These are phyloP conservation scores for Ophiostoma sp. DNA, from an alignment of 2,329 filamentous ascomycete species.

Conservation along the genomic window DNA sequence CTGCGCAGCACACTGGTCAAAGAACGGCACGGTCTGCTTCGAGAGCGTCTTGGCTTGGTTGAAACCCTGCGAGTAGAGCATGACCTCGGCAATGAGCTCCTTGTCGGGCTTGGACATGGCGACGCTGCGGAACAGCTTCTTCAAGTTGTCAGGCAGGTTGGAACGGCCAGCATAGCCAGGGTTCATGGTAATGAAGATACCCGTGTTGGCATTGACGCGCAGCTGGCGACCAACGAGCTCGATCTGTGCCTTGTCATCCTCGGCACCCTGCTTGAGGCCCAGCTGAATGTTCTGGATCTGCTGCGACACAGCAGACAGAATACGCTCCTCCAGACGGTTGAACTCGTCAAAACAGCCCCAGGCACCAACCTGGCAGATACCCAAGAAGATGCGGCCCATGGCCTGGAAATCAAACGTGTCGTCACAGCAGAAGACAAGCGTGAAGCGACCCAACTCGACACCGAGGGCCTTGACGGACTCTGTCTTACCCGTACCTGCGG, in stretches of 20 bases:
- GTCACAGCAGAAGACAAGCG: slow-evolving; percentile 97
- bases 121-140: slow-evolving; percentile 98
- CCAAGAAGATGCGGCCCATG: slow-evolving; percentile 98
- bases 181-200: slow-evolving; percentile 99
- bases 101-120: slow-evolving; percentile 99
- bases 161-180: slow-evolving; percentile 97
- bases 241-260: slow-evolving; percentile 81
- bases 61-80: slow-evolving; percentile 99
- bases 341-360: slow-evolving; percentile 99
- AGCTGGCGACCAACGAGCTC: slow-evolving; percentile 90
- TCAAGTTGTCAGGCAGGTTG: slow-evolving; percentile 96
- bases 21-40: slow-evolving; percentile 96
- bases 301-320: slow-evolving; percentile 94
- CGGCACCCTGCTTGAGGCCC: slow-evolving; percentile 76
- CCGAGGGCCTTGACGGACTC: slow-evolving; percentile 98
- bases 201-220: slow-evolving; percentile 84
- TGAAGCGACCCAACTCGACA: slow-evolving; percentile 93
- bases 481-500: slow-evolving; percentile 96
- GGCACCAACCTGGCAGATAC: slow-evolving; percentile 96
- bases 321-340: slow-evolving; percentile 96
- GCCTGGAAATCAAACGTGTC: slow-evolving; percentile 99
- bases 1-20: slow-evolving; percentile 75
- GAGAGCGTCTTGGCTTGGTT: slow-evolving; percentile 91
- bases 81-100: slow-evolving; percentile 98
- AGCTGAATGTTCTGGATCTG: slow-evolving; percentile 99